Conservation (phyloP, 495 filamentous ascomycete species). For the Tuber melanosporum region DNA sequence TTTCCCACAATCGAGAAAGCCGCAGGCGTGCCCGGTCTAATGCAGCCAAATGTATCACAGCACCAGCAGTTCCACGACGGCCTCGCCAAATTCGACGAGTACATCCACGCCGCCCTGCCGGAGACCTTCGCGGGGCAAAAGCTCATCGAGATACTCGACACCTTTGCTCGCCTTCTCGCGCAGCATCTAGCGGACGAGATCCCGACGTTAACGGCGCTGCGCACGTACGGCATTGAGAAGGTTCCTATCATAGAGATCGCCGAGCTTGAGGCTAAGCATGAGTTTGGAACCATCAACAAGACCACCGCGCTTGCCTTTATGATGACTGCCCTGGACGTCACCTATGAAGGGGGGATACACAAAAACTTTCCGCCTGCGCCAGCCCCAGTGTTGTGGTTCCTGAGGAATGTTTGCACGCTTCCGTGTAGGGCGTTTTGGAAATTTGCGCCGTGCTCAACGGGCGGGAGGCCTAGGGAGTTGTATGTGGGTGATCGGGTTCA, state of each 20-base stretch:
- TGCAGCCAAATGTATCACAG: constrained; percentile 48
- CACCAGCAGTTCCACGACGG: constrained; percentile 47
- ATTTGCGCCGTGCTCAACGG: constrained; percentile 45
- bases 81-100: constrained; percentile 43
- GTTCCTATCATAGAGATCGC: constrained; percentile 32
- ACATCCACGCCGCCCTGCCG: constrained; percentile 39
- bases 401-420: constrained; percentile 35
- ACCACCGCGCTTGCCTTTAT: constrained; percentile 26
- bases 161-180: constrained; percentile 43
- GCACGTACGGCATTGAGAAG: constrained; percentile 38
- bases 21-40: constrained; percentile 44
- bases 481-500: constrained; percentile 27
- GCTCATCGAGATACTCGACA: constrained; percentile 45
- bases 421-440: constrained; percentile 44
- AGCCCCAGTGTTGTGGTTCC: constrained; percentile 36
- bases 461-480: constrained; percentile 43
- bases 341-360: constrained; percentile 44
- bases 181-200: constrained; percentile 48
- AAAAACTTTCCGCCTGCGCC: constrained; percentile 44
- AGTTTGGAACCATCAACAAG: constrained; percentile 35
- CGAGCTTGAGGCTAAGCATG: constrained; percentile 36
- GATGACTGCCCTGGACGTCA: constrained; percentile 47
- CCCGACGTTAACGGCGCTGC: constrained; percentile 40
- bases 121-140: constrained; percentile 43
- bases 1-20: constrained; percentile 47